Evolutionary conservation across 352 stramenopile genomes (phyloP), one percentile per base, ranked within the genome.

Genomic region (Phytophthora palmivora): DNA sequence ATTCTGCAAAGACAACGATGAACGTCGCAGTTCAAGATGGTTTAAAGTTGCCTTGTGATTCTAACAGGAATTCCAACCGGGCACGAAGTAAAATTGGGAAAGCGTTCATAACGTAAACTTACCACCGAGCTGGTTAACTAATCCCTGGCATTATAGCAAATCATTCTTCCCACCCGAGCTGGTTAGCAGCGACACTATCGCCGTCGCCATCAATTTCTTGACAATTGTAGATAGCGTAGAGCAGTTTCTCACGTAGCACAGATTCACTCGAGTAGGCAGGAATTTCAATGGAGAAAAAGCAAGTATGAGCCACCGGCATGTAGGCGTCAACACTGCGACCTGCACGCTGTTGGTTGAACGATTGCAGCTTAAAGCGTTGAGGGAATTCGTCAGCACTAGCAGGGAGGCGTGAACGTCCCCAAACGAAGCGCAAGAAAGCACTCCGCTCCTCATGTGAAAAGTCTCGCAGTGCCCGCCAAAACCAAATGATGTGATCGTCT

Each of bases 221-320:
- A 74, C 92, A 98, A 66, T 98, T 97, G 72, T 96, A 94, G 44
- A 98, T 98, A 28, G 93, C 92, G 47, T 97, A 98, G 12, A 91
- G 58, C 19, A 98, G 58, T 60, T 92, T 94, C 37, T 90, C 79
- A 14, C 73, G 62, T 33, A 96, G 63, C 6, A 96, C 75, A 26
- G 77, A 58, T 30, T 88, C 65, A 42, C 73, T 95, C 36, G 90
- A 97, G 72, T 99, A 99, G 36, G 87, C 64, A 14, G 97, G 97
- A 19, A 99, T 63, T 28, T 96, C 95, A 28, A 99, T 78, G 6
- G 92, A 96, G 70, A 99, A 99, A 79, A 99, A 99, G 70, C 97
- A 99, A n/a, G 97, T 99, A 63, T 98, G 97, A 21, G 97, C 92
- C 58, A 98, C 96, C 6, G 97, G 97, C 36, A 99, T 78, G 63